Evolutionary conservation across 352 stramenopile genomes (phyloP).

Genomic region (Phytophthora cryptogea): DNA sequence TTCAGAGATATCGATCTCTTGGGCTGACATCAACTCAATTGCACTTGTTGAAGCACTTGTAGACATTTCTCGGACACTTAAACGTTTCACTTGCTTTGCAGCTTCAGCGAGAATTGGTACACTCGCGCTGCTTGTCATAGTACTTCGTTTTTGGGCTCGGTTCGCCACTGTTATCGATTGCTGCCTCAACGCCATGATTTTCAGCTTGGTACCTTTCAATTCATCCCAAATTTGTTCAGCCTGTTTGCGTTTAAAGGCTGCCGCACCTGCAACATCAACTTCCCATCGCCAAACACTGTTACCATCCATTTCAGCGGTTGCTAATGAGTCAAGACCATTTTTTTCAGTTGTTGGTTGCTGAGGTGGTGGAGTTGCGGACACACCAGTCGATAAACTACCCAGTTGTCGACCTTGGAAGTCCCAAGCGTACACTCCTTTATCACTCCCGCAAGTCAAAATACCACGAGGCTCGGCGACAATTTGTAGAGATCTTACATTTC

Average conservation of each 20-base stretch:
- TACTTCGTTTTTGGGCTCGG: conserved; percentile 28
- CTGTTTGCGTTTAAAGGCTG: conserved; percentile 49
- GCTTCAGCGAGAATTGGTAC: conserved; percentile 27
- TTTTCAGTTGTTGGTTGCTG: conserved; percentile 5
- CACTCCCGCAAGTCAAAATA: conserved; percentile 66
- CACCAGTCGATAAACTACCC: conserved; percentile 38
- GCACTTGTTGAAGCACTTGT: conserved; percentile 19
- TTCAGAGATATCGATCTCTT: neutral
- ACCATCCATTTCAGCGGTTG: neutral
- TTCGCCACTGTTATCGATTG: conserved; percentile 27
- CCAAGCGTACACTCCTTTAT: conserved; percentile 70
- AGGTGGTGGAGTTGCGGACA: conserved; percentile 2
- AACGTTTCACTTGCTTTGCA: conserved; percentile 2
- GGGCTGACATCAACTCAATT: conserved; percentile 8
- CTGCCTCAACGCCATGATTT: conserved; percentile 24
- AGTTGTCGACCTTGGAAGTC: conserved; percentile 46
- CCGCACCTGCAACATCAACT: conserved; percentile 44
- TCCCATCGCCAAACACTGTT: conserved; percentile 47
- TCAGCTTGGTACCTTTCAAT: conserved; percentile 58
- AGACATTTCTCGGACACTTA: conserved; percentile 12
- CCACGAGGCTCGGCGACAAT: conserved; percentile 63
- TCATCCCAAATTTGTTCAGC: conserved; percentile 61
- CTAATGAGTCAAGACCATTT: neutral
- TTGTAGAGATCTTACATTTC: conserved; percentile 52
- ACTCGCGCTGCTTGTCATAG: conserved; percentile 30